phyloP scores from a whole-genome alignment of 176 grass and related monocot species.

The Avena atlantica region DNA sequence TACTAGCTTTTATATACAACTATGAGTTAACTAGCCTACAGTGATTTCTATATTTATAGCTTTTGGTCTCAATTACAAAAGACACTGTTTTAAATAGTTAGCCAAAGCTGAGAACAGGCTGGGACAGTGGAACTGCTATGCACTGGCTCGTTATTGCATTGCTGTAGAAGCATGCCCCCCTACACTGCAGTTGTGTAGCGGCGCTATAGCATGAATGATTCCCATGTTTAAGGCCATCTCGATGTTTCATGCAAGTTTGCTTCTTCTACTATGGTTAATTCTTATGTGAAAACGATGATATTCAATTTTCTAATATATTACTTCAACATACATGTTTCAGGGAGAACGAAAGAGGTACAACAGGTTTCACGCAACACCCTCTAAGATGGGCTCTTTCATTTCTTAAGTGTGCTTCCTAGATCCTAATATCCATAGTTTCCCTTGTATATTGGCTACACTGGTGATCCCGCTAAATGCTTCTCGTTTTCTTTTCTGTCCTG shows the following conservation, averaged over 20 bases:
- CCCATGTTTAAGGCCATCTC: background rate
- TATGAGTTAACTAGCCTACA: background rate
- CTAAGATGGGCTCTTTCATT: slow-evolving; percentile 90
- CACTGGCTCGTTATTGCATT: background rate
- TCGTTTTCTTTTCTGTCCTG: slow-evolving; percentile 30
- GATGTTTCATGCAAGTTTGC: slow-evolving; percentile 6
- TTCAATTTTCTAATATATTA: slow-evolving; percentile 4
- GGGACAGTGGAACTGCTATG: background rate
- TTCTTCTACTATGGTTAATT: slow-evolving; percentile 15
- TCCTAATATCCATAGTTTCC: slow-evolving; percentile 19
- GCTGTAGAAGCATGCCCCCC: background rate
- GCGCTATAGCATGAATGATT: background rate
- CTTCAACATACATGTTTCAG: slow-evolving; percentile 50
- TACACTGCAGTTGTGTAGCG: background rate
- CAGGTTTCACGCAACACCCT: slow-evolving; percentile 60
- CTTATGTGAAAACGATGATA: background rate
- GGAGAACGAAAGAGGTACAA: slow-evolving; percentile 63
- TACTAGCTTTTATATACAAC: background rate
- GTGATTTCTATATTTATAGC: background rate
- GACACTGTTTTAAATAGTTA: slow-evolving; percentile 9
- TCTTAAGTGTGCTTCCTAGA: slow-evolving; percentile 74
- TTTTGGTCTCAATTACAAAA: slow-evolving; percentile 15
- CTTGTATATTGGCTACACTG: background rate
- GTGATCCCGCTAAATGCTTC: slow-evolving; percentile 36
- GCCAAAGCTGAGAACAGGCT: background rate